A percentile compares a stretch with the other conserved stretches of the same genome.
phyloP scores from a whole-genome alignment of 768 basidiomycete species.

The Pulveroboletus sp. region DNA sequence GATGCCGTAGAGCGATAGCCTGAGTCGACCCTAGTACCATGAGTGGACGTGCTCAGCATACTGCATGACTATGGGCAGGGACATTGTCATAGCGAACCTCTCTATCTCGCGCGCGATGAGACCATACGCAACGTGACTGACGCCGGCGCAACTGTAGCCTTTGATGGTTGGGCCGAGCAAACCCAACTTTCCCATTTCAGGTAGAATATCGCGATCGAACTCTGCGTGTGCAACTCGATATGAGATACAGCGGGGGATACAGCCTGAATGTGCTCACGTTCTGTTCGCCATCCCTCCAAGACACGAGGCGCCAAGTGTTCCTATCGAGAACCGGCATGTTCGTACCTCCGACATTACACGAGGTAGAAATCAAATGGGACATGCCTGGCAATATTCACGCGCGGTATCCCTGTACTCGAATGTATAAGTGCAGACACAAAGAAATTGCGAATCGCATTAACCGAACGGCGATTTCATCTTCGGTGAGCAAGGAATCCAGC shows the following conservation, averaged over 20 bases:
- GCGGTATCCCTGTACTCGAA: constrained; percentile 64
- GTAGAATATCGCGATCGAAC: constrained; percentile 70
- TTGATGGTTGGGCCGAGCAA: constrained; percentile 88
- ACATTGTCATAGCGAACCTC: constrained; percentile 42
- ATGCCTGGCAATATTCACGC: constrained; percentile 71
- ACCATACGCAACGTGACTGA: constrained; percentile 88
- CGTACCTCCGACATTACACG: neutral
- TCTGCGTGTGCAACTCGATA: constrained; percentile 37
- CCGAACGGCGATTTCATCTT: constrained; percentile 89
- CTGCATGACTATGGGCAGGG: neutral
- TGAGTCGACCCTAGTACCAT: constrained; percentile 72
- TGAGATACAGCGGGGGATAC: neutral
- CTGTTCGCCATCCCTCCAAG: constrained; percentile 82
- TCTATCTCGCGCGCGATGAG: constrained; percentile 93
- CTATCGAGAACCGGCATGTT: constrained; percentile 34
- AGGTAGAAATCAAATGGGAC: constrained; percentile 15
- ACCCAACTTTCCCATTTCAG: constrained; percentile 91
- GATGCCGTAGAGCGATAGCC: constrained; percentile 94
- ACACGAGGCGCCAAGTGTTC: constrained; percentile 84
- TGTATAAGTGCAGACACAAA: neutral
- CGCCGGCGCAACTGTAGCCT: constrained; percentile 93
- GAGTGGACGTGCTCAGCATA: neutral
- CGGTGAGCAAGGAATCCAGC: constrained; percentile 73
- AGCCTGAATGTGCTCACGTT: constrained; percentile 45
- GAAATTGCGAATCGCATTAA: constrained; percentile 28